Percentiles rank a stretch among this genome's conserved stretches.
These are phyloP conservation scores for Cercospora sp. DNA, from an alignment of 2,329 filamentous ascomycete genomes.

Conservation along the genomic window DNA sequence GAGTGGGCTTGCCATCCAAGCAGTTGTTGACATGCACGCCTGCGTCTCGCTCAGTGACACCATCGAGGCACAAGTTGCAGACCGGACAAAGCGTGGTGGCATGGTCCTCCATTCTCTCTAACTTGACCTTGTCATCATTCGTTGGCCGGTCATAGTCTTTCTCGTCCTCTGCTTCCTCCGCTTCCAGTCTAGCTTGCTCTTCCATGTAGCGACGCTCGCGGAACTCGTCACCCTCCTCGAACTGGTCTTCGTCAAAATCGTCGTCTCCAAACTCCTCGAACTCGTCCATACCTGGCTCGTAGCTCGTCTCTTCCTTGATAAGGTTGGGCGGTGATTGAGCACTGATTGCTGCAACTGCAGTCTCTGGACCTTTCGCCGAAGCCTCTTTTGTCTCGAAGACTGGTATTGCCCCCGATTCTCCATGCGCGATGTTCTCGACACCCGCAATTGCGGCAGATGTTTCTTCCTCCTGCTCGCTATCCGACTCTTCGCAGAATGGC, in stretches of 20 bases:
- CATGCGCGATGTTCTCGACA: conserved; percentile 17
- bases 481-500: conserved; percentile 72
- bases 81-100: conserved; percentile 64
- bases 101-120: conserved; percentile 1
- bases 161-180: conserved; percentile 57
- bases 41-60: conserved; percentile 61
- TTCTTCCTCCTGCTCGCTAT: conserved; percentile 53
- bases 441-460: conserved; percentile 30
- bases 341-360: background rate
- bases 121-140: conserved; percentile 19
- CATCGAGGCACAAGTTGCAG: conserved; percentile 65
- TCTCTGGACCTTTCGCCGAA: background rate
- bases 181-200: conserved; percentile 61
- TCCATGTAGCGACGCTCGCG: conserved; percentile 66
- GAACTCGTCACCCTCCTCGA: conserved; percentile 55
- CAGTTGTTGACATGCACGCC: conserved; percentile 89
- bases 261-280: conserved; percentile 54
- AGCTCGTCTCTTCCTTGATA: conserved; percentile 53
- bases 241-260: conserved; percentile 62
- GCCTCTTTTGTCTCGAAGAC: conserved; percentile 16
- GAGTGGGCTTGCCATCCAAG: conserved; percentile 75
- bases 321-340: conserved; percentile 25
- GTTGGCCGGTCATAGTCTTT: conserved; percentile 33
- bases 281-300: conserved; percentile 50
- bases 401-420: conserved; percentile 14